A percentile compares a stretch with the other conserved stretches of the same genome.
Evolutionary conservation across 2,329 filamentous ascomycete genomes (phyloP).

Genomic region (Didymella glomerata): DNA sequence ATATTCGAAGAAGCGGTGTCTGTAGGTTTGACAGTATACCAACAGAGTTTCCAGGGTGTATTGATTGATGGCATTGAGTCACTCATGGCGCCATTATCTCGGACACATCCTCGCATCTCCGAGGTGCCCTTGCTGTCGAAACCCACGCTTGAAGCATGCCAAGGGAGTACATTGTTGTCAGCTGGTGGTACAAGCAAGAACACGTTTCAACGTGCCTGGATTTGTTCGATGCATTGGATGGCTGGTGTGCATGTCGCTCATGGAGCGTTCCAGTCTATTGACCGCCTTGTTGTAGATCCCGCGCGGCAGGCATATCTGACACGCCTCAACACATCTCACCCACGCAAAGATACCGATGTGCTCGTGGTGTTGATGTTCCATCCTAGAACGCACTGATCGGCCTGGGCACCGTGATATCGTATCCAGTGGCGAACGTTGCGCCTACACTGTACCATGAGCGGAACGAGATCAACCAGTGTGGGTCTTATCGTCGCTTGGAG

Average conservation of each 20-base stretch:
- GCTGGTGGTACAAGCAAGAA: constrained; percentile 16
- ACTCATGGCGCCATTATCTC: constrained; percentile 13
- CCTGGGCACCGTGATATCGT: constrained; percentile 6
- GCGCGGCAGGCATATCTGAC: constrained; percentile 8
- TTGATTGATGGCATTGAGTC: constrained; percentile 2
- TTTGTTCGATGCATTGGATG: constrained; percentile 7
- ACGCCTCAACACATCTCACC: constrained; percentile 3
- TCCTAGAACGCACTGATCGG: constrained; percentile 14
- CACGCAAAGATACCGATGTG: background rate
- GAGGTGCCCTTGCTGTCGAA: constrained; percentile 13
- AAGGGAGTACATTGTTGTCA: constrained; percentile 16
- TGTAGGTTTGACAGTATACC: constrained; percentile 10
- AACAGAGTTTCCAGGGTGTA: constrained; percentile 7
- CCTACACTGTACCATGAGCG: constrained; percentile 9
- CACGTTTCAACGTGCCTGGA: constrained; percentile 13
- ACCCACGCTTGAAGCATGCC: constrained; percentile 1
- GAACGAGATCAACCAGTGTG: constrained; percentile 13
- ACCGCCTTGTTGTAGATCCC: constrained; percentile 10
- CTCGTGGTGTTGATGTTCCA: constrained; percentile 5
- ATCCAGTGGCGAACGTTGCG: constrained; percentile 18
- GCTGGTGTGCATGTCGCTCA: background rate
- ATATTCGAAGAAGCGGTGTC: constrained; percentile 13
- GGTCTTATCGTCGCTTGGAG: constrained; percentile 19
- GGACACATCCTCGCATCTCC: background rate
- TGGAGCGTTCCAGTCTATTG: constrained; percentile 1